Evolutionary conservation across 176 grass and related monocot species (phyloP).

Genomic region (Canna indica): DNA sequence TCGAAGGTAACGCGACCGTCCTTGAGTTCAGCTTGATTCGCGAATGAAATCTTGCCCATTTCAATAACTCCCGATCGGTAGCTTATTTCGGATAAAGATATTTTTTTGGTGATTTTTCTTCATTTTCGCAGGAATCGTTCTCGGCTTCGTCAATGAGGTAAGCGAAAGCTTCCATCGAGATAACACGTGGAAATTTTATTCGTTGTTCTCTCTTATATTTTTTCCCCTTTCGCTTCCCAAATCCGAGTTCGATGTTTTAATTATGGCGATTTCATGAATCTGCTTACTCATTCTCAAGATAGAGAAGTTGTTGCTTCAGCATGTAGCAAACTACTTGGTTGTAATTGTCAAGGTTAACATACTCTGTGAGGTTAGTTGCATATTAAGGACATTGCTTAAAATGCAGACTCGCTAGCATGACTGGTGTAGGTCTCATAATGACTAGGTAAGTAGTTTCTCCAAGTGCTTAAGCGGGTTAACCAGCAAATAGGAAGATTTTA

Average conservation of each 20-base stretch:
- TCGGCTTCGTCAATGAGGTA: constrained; percentile 87
- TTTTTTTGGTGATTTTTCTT: neutral
- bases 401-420: neutral
- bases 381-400: neutral
- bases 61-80: neutral
- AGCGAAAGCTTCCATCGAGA: neutral
- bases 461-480: neutral
- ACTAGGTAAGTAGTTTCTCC: neutral
- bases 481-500: neutral
- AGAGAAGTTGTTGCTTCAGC: too few species aligned
- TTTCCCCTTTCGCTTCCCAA: too few species aligned
- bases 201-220: too few species aligned
- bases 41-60: neutral
- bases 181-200: too few species aligned
- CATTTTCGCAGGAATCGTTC: constrained; percentile 55
- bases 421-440: neutral
- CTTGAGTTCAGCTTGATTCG: neutral
- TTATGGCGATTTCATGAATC: too few species aligned
- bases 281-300: too few species aligned
- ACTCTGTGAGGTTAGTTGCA: too few species aligned
- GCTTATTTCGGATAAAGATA: neutral
- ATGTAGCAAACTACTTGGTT: too few species aligned
- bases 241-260: too few species aligned
- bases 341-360: too few species aligned
- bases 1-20: constrained; percentile 47